These are phyloP conservation scores for Zea mays DNA, from an alignment of 176 grass and related monocot genomes.

Conservation along the genomic window DNA sequence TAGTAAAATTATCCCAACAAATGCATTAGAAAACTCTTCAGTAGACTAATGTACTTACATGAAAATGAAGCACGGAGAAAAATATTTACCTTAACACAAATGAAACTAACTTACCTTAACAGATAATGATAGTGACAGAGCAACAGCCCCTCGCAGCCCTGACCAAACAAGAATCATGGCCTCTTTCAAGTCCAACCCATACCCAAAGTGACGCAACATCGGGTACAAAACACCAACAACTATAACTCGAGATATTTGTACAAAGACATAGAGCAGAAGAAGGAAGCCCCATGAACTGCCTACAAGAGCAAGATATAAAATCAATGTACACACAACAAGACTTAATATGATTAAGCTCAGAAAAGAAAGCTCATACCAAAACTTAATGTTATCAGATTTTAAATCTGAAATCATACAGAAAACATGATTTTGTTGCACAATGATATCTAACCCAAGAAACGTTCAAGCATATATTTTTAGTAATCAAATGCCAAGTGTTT, in stretches of 20 bases:
- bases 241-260: conserved; percentile 66
- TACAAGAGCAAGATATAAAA: conserved; percentile 50
- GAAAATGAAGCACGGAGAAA: conserved; percentile 19
- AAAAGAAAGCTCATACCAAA: conserved; percentile 8
- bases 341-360: conserved; percentile 8
- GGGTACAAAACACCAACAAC: conserved; percentile 82
- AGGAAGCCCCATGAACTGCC: conserved; percentile 88
- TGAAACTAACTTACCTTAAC: conserved; percentile 70
- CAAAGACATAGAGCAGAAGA: conserved; percentile 79
- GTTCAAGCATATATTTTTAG: not conserved
- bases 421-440: conserved; percentile 22
- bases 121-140: conserved; percentile 69
- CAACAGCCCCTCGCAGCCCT: conserved; percentile 84
- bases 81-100: not conserved
- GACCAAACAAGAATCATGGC: conserved; percentile 84
- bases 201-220: conserved; percentile 73
- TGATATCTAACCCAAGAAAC: conserved; percentile 9
- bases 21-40: conserved; percentile 22
- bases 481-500: conserved; percentile 16
- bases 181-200: conserved; percentile 82
- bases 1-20: conserved; percentile 37
- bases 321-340: not conserved
- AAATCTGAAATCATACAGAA: not conserved
- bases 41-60: conserved; percentile 14
- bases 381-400: conserved; percentile 1